Evolutionary conservation across 345 rosid genomes (phyloP).

Genomic region (Populus simonii): DNA sequence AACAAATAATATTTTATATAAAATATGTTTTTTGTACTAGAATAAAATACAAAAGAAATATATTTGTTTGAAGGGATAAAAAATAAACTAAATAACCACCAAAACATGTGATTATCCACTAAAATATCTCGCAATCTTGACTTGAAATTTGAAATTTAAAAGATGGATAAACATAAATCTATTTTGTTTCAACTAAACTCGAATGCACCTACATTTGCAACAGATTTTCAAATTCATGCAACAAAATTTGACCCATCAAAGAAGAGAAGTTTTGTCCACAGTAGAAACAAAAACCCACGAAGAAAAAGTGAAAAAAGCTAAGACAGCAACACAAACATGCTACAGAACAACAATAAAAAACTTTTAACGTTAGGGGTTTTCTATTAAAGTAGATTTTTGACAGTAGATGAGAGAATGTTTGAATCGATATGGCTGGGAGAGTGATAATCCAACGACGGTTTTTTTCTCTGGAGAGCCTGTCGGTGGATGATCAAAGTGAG

Average conservation of each 20-base stretch:
- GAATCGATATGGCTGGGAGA: too few species aligned
- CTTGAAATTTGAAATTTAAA: neutral
- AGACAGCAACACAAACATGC: neutral
- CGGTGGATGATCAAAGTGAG: too few species aligned
- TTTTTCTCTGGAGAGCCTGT: too few species aligned
- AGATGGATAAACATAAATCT: neutral
- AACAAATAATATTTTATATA: too few species aligned
- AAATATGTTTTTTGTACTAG: too few species aligned
- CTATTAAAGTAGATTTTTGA: conserved; percentile 20
- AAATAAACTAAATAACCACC: too few species aligned
- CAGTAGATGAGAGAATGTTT: too few species aligned
- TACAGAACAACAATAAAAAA: conserved; percentile 16
- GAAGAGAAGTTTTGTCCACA: neutral
- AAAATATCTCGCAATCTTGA: too few species aligned
- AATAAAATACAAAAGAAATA: too few species aligned
- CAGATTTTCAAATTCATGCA: neutral
- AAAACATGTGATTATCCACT: too few species aligned
- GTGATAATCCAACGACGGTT: too few species aligned
- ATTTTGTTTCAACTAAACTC: neutral
- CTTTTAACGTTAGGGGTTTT: conserved; percentile 5
- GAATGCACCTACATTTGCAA: neutral
- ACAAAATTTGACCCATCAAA: neutral
- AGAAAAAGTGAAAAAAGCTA: neutral
- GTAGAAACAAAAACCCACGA: neutral
- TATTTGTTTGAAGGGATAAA: too few species aligned